These are phyloP conservation scores for Fusarium nematophilum DNA, from an alignment of 2,329 filamentous ascomycete genomes.

Conservation along the genomic window DNA sequence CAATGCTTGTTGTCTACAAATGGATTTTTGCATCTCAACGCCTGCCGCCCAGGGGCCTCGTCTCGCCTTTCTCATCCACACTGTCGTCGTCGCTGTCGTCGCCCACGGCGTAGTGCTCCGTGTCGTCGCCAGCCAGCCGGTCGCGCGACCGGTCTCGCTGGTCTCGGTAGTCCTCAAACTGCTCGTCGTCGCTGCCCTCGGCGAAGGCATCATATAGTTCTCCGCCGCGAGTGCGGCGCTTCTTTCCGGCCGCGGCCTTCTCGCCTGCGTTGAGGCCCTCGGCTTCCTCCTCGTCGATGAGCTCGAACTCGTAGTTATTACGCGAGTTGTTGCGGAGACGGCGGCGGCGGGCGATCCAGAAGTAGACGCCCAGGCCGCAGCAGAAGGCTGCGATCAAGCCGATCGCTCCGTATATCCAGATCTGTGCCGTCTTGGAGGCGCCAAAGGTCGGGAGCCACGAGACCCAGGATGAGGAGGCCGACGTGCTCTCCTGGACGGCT, in stretches of 20 bases:
- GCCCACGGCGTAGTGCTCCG: slow-evolving; percentile 63
- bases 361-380: slow-evolving; percentile 80
- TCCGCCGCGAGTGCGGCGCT: slow-evolving; percentile 74
- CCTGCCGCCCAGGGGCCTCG: slow-evolving; percentile 39
- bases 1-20: slow-evolving; percentile 2
- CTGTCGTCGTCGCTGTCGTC: slow-evolving; percentile 58
- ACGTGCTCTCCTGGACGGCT: slow-evolving; percentile 53
- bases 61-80: slow-evolving; percentile 43
- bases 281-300: slow-evolving; percentile 84
- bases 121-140: slow-evolving; percentile 48
- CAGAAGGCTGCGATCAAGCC: slow-evolving; percentile 90
- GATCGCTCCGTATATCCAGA: slow-evolving; percentile 92
- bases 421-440: slow-evolving; percentile 84
- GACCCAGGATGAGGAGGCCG: slow-evolving; percentile 77
- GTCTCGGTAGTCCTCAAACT: slow-evolving; percentile 56
- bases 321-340: slow-evolving; percentile 78
- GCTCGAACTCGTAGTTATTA: slow-evolving; percentile 93
- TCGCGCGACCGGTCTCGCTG: slow-evolving; percentile 54
- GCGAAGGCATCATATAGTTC: slow-evolving; percentile 99
- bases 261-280: slow-evolving; percentile 63
- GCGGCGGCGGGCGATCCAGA: slow-evolving; percentile 82
- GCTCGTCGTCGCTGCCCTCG: slow-evolving; percentile 79
- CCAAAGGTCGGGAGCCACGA: slow-evolving; percentile 93
- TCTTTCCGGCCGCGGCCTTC: slow-evolving; percentile 58
- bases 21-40: slow-evolving; percentile 17